Percentiles rank a stretch among this genome's conserved stretches.
These are phyloP conservation scores for Tylopilus sp. DNA, from an alignment of 1,284 basidiomycete species.

Conservation along the genomic window DNA sequence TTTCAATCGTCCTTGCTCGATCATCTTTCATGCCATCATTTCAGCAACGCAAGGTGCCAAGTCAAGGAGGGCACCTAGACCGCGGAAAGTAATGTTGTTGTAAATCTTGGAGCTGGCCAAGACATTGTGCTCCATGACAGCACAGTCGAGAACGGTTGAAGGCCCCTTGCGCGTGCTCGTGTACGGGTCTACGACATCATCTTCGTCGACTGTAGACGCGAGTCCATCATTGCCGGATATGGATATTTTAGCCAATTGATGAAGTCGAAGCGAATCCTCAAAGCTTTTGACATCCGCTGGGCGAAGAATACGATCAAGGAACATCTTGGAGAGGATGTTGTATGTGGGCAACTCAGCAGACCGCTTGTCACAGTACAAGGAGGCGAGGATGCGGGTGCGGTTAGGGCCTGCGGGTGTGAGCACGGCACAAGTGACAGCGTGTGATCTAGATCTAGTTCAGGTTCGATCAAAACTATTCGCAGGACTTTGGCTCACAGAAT, in stretches of 20 bases:
- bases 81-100: constrained; percentile 93
- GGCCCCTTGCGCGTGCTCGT: constrained; percentile 86
- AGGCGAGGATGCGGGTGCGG: constrained; percentile 91
- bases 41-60: constrained; percentile 91
- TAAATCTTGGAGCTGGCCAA: constrained; percentile 96
- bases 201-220: constrained; percentile 69
- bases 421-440: constrained; percentile 95
- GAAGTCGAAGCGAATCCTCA: constrained; percentile 87
- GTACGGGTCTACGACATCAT: constrained; percentile 62
- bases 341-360: constrained; percentile 83
- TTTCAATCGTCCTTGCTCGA: constrained; percentile 92
- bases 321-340: constrained; percentile 97
- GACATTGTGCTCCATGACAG: constrained; percentile 98
- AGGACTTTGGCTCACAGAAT: constrained; percentile 81
- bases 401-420: constrained; percentile 98
- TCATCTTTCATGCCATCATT: constrained; percentile 96
- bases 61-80: constrained; percentile 87
- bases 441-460: constrained; percentile 64
- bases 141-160: constrained; percentile 95
- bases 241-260: constrained; percentile 93
- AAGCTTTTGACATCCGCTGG: constrained; percentile 92
- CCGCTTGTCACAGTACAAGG: constrained; percentile 95
- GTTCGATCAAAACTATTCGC: constrained; percentile 5
- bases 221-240: constrained; percentile 84
- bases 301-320: constrained; percentile 95